phyloP scores from a whole-genome alignment of 257 asterid genomes.

The Lantana camara region DNA sequence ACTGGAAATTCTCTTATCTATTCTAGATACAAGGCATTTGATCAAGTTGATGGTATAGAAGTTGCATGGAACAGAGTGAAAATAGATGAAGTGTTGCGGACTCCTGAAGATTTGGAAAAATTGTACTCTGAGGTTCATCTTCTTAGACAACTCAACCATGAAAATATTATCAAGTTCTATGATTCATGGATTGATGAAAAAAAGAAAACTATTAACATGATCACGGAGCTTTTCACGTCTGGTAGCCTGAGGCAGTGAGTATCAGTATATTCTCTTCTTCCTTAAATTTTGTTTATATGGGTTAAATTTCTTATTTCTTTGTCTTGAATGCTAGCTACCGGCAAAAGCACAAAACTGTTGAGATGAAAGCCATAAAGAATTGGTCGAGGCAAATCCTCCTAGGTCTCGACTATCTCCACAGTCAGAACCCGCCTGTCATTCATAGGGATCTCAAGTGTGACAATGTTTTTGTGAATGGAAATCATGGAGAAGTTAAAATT shows the following conservation, averaged over 20 bases:
- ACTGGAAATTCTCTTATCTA: neutral
- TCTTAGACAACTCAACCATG: slow-evolving; percentile 69
- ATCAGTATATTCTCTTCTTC: neutral
- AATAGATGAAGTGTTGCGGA: slow-evolving; percentile 55
- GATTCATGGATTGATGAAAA: slow-evolving; percentile 76
- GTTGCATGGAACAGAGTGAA: slow-evolving; percentile 87
- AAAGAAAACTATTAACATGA: slow-evolving; percentile 80
- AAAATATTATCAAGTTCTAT: slow-evolving; percentile 47
- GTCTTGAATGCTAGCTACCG: slow-evolving; percentile 49
- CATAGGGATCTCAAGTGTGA: slow-evolving; percentile 89
- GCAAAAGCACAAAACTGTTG: slow-evolving; percentile 64
- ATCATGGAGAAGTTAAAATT: slow-evolving; percentile 75
- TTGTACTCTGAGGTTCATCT: slow-evolving; percentile 81
- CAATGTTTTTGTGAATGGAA: slow-evolving; percentile 82
- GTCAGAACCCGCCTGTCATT: slow-evolving; percentile 77
- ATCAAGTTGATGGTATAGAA: slow-evolving; percentile 76
- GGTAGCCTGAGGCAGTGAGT: slow-evolving; percentile 91
- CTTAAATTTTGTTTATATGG: neutral
- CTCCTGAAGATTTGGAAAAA: slow-evolving; percentile 71
- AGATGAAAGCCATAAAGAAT: slow-evolving; percentile 72
- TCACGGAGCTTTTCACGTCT: slow-evolving; percentile 88
- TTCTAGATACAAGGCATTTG: slow-evolving; percentile 76
- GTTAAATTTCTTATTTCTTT: slow-evolving; percentile 6
- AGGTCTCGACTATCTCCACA: slow-evolving; percentile 75
- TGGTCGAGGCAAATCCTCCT: slow-evolving; percentile 82